Evolutionary conservation across 2,329 filamentous ascomycete genomes (phyloP).

Genomic region (Exophiala bonariae): DNA sequence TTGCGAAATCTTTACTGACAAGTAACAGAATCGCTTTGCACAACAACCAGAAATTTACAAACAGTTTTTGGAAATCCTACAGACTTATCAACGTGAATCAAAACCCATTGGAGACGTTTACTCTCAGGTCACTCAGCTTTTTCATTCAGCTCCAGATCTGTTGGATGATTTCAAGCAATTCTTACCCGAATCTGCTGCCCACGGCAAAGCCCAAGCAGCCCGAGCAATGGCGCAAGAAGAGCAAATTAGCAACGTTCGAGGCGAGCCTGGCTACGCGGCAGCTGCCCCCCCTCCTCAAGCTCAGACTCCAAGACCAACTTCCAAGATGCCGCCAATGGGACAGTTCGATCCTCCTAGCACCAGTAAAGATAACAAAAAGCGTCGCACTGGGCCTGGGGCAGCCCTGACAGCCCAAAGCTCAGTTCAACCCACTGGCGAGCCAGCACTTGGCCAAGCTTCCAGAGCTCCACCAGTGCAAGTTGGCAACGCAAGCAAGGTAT

Average conservation of each 20-base stretch:
- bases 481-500: conserved; percentile 53
- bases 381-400: conserved; percentile 59
- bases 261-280: conserved; percentile 49
- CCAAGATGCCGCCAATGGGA: conserved; percentile 85
- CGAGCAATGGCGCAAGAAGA: conserved; percentile 61
- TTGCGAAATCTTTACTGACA: background rate
- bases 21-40: conserved; percentile 82
- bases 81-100: conserved; percentile 96
- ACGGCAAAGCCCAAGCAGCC: conserved; percentile 63
- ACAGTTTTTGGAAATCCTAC: conserved; percentile 95
- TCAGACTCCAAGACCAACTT: conserved; percentile 52
- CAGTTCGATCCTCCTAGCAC: conserved; percentile 87
- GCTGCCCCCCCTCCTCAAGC: conserved; percentile 41
- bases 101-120: conserved; percentile 99
- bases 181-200: conserved; percentile 81
- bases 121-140: conserved; percentile 90
- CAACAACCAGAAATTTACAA: conserved; percentile 98
- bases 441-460: conserved; percentile 34
- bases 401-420: conserved; percentile 26
- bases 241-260: conserved; percentile 62
- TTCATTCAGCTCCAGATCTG: conserved; percentile 89
- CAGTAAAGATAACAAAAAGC: conserved; percentile 88
- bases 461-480: conserved; percentile 39
- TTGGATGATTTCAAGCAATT: conserved; percentile 99
- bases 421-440: conserved; percentile 34